Percentiles rank a stretch among this genome's conserved stretches.
Conservation (phyloP, 2,329 filamentous ascomycete genomes). For the Fusarium tuaranense region DNA sequence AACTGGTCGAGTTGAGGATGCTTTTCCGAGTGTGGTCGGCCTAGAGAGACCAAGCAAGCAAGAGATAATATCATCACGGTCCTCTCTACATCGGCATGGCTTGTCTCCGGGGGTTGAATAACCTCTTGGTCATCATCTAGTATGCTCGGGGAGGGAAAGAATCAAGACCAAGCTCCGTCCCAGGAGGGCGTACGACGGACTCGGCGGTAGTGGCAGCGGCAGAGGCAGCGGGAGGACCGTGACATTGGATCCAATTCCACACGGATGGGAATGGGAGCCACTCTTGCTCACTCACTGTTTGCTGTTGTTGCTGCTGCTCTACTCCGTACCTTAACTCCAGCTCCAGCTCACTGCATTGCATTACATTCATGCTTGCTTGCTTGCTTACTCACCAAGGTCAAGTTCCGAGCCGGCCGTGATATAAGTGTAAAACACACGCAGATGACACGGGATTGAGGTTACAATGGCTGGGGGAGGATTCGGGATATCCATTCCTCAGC, state of each 20-base stretch:
- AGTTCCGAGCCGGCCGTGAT: neutral
- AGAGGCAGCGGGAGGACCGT: slow-evolving; percentile 8
- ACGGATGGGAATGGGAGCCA: neutral
- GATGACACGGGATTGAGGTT: slow-evolving; percentile 9
- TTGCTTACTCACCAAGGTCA: neutral
- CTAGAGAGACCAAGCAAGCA: neutral
- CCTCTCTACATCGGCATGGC: neutral
- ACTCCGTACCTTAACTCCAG: neutral
- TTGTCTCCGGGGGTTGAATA: neutral
- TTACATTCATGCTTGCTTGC: neutral
- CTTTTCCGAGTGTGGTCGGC: neutral
- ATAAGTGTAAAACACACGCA: neutral
- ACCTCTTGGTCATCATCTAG: neutral
- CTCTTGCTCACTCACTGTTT: neutral
- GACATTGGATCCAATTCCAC: neutral
- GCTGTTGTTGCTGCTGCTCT: neutral
- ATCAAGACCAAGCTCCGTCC: neutral
- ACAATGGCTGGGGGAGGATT: slow-evolving; percentile 21
- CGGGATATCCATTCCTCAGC: slow-evolving; percentile 36
- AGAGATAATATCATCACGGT: neutral
- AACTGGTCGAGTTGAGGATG: neutral
- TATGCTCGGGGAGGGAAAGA: neutral
- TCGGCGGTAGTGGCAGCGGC: slow-evolving; percentile 20
- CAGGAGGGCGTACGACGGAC: slow-evolving; percentile 5
- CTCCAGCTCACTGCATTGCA: neutral